Evolutionary conservation across 306 rosid genomes (phyloP).

Genomic region (Prunus fruticosa): DNA sequence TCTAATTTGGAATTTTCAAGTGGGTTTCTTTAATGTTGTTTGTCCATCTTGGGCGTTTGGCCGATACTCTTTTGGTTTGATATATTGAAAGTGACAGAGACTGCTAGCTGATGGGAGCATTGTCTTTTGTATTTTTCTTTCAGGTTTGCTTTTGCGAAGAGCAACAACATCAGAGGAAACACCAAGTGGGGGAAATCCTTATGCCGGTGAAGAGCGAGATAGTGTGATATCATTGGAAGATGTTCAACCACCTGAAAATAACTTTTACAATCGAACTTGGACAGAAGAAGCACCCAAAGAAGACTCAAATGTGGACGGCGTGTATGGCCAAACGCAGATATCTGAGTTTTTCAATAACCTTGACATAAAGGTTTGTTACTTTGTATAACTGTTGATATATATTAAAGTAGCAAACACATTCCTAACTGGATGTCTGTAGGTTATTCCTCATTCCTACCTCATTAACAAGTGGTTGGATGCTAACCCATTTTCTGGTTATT

Average conservation of each 20-base stretch:
- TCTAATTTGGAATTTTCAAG: background rate
- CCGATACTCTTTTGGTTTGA: background rate
- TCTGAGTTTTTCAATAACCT: conserved; percentile 36
- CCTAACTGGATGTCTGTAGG: background rate
- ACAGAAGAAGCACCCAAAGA: conserved; percentile 34
- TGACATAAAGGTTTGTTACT: conserved; percentile 15
- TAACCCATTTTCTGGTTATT: background rate
- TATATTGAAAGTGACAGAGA: background rate
- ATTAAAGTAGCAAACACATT: background rate
- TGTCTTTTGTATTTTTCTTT: background rate
- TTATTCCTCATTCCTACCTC: background rate
- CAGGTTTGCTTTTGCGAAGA: conserved; percentile 19
- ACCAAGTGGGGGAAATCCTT: conserved; percentile 22
- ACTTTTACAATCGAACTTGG: conserved; percentile 1
- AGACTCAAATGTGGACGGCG: conserved; percentile 33
- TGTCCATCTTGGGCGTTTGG: background rate
- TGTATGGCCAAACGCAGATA: conserved; percentile 30
- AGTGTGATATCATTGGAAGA: conserved; percentile 21
- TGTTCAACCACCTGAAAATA: conserved; percentile 20
- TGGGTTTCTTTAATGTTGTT: background rate
- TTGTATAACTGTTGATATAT: background rate
- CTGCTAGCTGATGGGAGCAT: background rate
- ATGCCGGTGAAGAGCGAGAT: conserved; percentile 20
- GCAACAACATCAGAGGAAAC: conserved; percentile 33
- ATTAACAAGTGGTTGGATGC: background rate